Conservation (phyloP, 176 grass and related monocot genomes). For the Oryza glumipatula region DNA sequence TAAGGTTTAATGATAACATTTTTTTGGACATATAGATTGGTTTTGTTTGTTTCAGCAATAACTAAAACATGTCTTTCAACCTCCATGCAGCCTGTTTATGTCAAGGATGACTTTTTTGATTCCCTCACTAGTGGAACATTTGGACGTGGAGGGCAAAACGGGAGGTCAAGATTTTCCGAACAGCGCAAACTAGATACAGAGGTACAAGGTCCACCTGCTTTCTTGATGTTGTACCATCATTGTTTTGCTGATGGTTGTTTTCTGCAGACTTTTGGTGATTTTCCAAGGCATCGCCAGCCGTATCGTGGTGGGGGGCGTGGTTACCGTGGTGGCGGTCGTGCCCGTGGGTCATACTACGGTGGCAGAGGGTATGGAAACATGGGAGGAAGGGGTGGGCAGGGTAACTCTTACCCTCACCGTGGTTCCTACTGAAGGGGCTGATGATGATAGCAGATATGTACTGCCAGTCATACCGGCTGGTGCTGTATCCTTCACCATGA, state of each 20-base stretch:
- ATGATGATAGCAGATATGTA: conserved; percentile 9
- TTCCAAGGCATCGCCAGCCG: conserved; percentile 57
- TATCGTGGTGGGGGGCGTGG: conserved; percentile 58
- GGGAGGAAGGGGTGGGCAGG: conserved; percentile 45
- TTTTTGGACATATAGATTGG: not conserved
- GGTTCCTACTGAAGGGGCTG: conserved; percentile 47
- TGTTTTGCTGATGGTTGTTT: conserved; percentile 22
- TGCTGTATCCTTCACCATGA: conserved; percentile 42
- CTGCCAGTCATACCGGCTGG: conserved; percentile 11
- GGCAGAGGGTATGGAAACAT: conserved; percentile 60
- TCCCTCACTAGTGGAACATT: conserved; percentile 69
- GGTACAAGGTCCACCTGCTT: conserved; percentile 36
- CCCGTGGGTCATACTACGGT: conserved; percentile 59
- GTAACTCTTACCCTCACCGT: conserved; percentile 39
- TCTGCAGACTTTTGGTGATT: conserved; percentile 75
- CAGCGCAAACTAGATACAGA: conserved; percentile 74
- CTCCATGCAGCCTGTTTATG: conserved; percentile 66
- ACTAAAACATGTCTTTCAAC: conserved; percentile 20
- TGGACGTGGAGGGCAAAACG: conserved; percentile 62
- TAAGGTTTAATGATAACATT: conserved; percentile 47
- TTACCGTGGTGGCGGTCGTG: conserved; percentile 61
- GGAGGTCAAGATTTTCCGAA: conserved; percentile 62
- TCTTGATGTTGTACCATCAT: not conserved
- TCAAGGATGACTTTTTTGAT: conserved; percentile 89
- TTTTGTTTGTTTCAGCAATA: conserved; percentile 9